Base-by-base conservation (phyloP, 2,329 filamentous ascomycete genomes). In the Xylariaceae sp. region DNA sequence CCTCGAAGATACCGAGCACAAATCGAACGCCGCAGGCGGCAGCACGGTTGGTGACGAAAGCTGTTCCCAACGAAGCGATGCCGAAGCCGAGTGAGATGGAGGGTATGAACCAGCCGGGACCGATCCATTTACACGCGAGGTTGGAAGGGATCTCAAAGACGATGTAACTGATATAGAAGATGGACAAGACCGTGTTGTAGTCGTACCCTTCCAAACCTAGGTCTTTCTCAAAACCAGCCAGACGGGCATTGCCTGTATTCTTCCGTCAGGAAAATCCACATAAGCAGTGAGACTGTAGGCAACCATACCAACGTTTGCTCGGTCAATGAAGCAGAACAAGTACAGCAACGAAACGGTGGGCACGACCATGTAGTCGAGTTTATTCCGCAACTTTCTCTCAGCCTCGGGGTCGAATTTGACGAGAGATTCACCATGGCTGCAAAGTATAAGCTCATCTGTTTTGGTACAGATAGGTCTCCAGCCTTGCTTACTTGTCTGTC, bases 141-240 rank as follows among this genome's bases (percentile, higher is more conserved):
- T 86, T 91, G 53, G 79, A 79, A 0, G 89, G 88, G 37, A 92
- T 87, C 70, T 91, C 85, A 63, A 89, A 89, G 44, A 91, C 23
- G 65, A 91, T 90, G 72, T 92, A 92, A 6, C 84, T 84, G 68
- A 92, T 79, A 72, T 89, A 91, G 74, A 91, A 91, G 61, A 86
- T 69, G 11, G 87, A 87, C 3, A 92, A 78, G 2, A 90, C 77
- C 23, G 75, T 74, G 67, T 91, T 92, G 76, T 90, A 92, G 68
- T 90, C 87, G 67, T 88, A 85, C 23, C 81, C 81, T 11, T 69
- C 72, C 53, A 91, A 73, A 0, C 75, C 69, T 1, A 91, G 79
- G 49, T 90, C 87, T 29, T 75, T 78, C 53, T 88, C 84, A 17
- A 91, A 75, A 0, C 87, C 87, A 3, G 87, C 87, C 16, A 90